phyloP scores from a whole-genome alignment of 2,329 filamentous ascomycete genomes.

The Coniochaeta ligniaria region DNA sequence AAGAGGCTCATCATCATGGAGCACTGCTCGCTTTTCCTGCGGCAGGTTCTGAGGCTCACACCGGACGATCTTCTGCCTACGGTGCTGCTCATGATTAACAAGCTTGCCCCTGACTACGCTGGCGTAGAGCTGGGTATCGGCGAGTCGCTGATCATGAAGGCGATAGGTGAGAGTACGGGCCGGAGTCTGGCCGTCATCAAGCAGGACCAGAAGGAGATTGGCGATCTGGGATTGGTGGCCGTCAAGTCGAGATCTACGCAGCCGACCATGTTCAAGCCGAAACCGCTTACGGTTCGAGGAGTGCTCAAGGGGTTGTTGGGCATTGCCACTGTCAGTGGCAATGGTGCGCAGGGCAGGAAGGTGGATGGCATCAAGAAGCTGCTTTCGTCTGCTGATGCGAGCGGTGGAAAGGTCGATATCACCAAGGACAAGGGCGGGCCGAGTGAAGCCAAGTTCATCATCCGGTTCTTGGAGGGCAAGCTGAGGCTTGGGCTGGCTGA shows the following conservation, averaged over 20 bases:
- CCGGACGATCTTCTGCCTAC: slow-evolving; percentile 83
- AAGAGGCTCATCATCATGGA: slow-evolving; percentile 85
- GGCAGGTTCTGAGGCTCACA: slow-evolving; percentile 88
- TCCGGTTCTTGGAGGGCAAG: slow-evolving; percentile 92
- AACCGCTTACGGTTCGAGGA: slow-evolving; percentile 75
- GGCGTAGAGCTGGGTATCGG: slow-evolving; percentile 98
- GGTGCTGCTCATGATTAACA: slow-evolving; percentile 94
- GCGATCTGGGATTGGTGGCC: slow-evolving; percentile 87
- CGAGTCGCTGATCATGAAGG: slow-evolving; percentile 97
- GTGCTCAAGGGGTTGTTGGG: slow-evolving; percentile 83
- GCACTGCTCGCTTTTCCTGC: slow-evolving; percentile 83
- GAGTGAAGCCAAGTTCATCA: slow-evolving; percentile 90
- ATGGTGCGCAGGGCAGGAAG: slow-evolving; percentile 83
- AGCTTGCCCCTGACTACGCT: slow-evolving; percentile 91
- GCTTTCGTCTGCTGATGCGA: slow-evolving; percentile 79
- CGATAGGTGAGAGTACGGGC: slow-evolving; percentile 90
- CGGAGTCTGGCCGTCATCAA: slow-evolving; percentile 86
- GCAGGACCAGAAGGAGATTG: slow-evolving; percentile 91
- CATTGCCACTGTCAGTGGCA: slow-evolving; percentile 81
- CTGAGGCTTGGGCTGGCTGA: slow-evolving; percentile 86
- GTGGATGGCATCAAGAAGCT: slow-evolving; percentile 95
- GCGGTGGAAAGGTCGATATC: slow-evolving; percentile 76
- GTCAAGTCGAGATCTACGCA: slow-evolving; percentile 94
- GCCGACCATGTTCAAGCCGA: slow-evolving; percentile 97
- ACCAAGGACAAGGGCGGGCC: slow-evolving; percentile 86